Evolutionary conservation across 2,329 filamentous ascomycete genomes (phyloP).

Genomic region (Aspergillus sp.): DNA sequence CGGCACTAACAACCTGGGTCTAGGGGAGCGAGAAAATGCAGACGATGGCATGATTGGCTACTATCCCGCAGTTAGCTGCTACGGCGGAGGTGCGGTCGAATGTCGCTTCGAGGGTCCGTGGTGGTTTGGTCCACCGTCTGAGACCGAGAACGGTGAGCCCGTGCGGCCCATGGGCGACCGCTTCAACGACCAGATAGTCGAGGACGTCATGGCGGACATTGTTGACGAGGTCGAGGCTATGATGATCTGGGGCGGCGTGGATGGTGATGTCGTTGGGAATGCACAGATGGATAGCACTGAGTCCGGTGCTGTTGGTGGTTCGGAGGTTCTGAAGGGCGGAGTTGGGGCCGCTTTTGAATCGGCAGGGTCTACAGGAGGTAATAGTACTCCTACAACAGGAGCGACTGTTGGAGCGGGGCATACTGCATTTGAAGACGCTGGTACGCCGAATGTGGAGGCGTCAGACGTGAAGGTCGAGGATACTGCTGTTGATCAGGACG

Average conservation of each 20-base stretch:
- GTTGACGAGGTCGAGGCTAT: slow-evolving; percentile 77
- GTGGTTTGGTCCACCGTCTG: slow-evolving; percentile 70
- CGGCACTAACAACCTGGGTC: slow-evolving; percentile 36
- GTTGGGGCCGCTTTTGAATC: slow-evolving; percentile 26
- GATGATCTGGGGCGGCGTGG: slow-evolving; percentile 56
- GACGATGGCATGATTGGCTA: slow-evolving; percentile 96
- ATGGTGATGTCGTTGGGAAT: slow-evolving; percentile 27
- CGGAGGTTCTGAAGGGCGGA: slow-evolving; percentile 27
- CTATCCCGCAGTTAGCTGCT: slow-evolving; percentile 87
- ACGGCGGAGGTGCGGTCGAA: slow-evolving; percentile 82
- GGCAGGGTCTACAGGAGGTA: slow-evolving; percentile 7
- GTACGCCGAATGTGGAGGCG: slow-evolving; percentile 15
- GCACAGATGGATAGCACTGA: slow-evolving; percentile 18
- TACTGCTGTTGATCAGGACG: slow-evolving; percentile 19
- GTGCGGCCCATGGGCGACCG: slow-evolving; percentile 63
- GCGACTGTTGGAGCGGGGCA: slow-evolving; percentile 10
- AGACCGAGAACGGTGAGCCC: slow-evolving; percentile 38
- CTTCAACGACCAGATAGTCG: slow-evolving; percentile 87
- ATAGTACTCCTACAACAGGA: slow-evolving; percentile 2
- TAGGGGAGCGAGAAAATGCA: slow-evolving; percentile 74
- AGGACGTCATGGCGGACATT: slow-evolving; percentile 88
- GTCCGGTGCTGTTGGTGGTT: slow-evolving; percentile 22
- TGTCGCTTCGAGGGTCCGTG: slow-evolving; percentile 93
- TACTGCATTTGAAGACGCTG: slow-evolving; percentile 16
- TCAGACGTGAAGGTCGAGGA: slow-evolving; percentile 9